Conservation (phyloP, 1,284 basidiomycete species). For the Papiliotrema laurentii region DNA sequence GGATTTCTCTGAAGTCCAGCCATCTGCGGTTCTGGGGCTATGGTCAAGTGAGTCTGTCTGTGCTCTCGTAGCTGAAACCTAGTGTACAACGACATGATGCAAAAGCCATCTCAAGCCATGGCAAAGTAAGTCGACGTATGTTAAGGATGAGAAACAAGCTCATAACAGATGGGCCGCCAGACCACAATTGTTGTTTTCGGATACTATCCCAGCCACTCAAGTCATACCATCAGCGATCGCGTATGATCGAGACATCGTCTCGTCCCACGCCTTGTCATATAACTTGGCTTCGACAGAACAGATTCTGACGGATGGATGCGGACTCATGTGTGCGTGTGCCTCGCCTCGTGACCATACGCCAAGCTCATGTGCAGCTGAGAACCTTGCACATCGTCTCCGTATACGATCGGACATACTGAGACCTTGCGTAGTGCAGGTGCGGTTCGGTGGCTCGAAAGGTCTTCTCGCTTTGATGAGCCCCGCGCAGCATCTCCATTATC, state of each 20-base stretch:
- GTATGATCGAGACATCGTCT: slow-evolving; percentile 26
- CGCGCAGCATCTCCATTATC: slow-evolving; percentile 13
- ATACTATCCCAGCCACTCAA: slow-evolving; percentile 23
- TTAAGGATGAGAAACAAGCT: background rate
- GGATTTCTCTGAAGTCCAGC: slow-evolving; percentile 12
- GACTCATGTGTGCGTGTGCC: slow-evolving; percentile 33
- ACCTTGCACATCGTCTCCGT: slow-evolving; percentile 20
- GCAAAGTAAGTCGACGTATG: slow-evolving; percentile 24
- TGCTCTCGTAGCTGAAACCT: background rate
- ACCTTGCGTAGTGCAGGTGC: slow-evolving; percentile 32
- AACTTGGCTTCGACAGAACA: slow-evolving; percentile 10
- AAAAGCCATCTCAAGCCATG: slow-evolving; percentile 34
- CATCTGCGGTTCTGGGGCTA: slow-evolving; percentile 13
- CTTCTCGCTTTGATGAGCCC: slow-evolving; percentile 32
- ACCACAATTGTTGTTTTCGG: slow-evolving; percentile 32
- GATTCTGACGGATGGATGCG: slow-evolving; percentile 38
- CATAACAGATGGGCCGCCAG: slow-evolving; percentile 30
- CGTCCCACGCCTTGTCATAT: background rate
- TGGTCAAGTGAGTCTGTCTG: slow-evolving; percentile 14
- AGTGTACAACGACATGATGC: slow-evolving; percentile 31
- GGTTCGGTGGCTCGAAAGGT: slow-evolving; percentile 37
- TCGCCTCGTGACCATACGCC: background rate
- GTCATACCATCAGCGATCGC: slow-evolving; percentile 12
- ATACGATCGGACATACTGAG: slow-evolving; percentile 10
- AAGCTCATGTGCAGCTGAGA: slow-evolving; percentile 24